These are phyloP conservation scores for Metschnikowia kofuensis DNA, from an alignment of 805 yeast species.

Conservation along the genomic window DNA sequence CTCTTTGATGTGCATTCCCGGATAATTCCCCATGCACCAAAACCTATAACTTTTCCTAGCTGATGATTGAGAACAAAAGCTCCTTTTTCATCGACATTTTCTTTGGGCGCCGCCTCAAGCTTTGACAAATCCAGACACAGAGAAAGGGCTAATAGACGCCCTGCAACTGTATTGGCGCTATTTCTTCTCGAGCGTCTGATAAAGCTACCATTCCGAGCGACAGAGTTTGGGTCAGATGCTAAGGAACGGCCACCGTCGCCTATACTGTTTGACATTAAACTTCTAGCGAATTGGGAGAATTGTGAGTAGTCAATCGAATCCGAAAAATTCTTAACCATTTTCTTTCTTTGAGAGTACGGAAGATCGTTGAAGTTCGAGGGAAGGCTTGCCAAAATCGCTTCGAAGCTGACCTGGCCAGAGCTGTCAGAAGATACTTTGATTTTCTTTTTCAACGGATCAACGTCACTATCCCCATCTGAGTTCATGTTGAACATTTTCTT, in stretches of 20 bases:
- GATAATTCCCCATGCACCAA: conserved; percentile 88
- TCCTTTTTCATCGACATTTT: conserved; percentile 62
- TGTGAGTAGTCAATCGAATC: conserved; percentile 43
- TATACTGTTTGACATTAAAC: conserved; percentile 25
- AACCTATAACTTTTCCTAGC: conserved; percentile 75
- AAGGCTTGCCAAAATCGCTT: conserved; percentile 34
- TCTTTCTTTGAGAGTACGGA: conserved; percentile 62
- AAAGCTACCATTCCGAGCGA: conserved; percentile 26
- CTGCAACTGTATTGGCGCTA: conserved; percentile 39
- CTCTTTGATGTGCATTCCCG: conserved; percentile 55
- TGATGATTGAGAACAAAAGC: conserved; percentile 59
- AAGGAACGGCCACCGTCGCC: conserved; percentile 22
- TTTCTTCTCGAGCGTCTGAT: conserved; percentile 30
- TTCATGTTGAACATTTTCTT: conserved; percentile 7
- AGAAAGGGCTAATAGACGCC: conserved; percentile 36
- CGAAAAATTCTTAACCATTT: conserved; percentile 36
- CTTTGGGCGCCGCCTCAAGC: conserved; percentile 25
- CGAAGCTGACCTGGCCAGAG: conserved; percentile 36
- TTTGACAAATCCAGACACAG: conserved; percentile 36
- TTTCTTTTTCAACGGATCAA: conserved; percentile 22
- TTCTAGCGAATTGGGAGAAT: conserved; percentile 39
- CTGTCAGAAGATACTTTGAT: conserved; percentile 21
- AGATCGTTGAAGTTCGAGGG: conserved; percentile 47
- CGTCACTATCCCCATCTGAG: conserved; percentile 3
- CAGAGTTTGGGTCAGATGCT: conserved; percentile 15